A percentile compares a stretch with the other conserved stretches of the same genome.
phyloP scores from a whole-genome alignment of 306 rosid species.

The Arachis hypogaea region DNA sequence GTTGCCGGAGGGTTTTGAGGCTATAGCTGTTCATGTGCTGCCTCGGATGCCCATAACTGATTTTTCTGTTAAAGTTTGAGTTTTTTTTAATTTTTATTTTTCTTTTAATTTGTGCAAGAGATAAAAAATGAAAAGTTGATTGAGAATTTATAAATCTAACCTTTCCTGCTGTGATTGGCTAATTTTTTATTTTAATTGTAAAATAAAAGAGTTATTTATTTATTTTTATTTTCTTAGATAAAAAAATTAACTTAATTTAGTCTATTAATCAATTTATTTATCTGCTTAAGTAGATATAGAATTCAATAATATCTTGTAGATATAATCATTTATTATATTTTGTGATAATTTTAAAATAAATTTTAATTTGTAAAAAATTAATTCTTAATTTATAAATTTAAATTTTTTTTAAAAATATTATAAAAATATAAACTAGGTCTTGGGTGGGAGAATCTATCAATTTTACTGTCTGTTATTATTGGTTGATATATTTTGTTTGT shows the following conservation, averaged over 20 bases:
- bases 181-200: not conserved
- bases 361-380: too few species aligned
- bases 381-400: too few species aligned
- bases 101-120: not conserved
- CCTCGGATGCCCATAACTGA: constrained; percentile 57
- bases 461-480: too few species aligned
- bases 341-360: too few species aligned
- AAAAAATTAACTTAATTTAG: too few species aligned
- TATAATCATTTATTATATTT: too few species aligned
- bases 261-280: too few species aligned
- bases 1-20: constrained; percentile 61
- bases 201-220: not conserved
- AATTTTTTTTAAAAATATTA: too few species aligned
- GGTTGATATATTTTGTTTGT: not conserved
- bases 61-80: not conserved
- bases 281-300: too few species aligned
- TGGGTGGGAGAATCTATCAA: not conserved
- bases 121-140: not conserved
- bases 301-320: too few species aligned
- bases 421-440: too few species aligned
- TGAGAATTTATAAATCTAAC: not conserved
- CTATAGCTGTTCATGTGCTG: constrained; percentile 67
- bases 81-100: not conserved
- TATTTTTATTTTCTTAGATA: not conserved
- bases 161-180: not conserved